A percentile compares a stretch with the other conserved stretches of the same genome.
Conservation (phyloP, 140 eudicot genomes). For the Anethum foeniculum region DNA sequence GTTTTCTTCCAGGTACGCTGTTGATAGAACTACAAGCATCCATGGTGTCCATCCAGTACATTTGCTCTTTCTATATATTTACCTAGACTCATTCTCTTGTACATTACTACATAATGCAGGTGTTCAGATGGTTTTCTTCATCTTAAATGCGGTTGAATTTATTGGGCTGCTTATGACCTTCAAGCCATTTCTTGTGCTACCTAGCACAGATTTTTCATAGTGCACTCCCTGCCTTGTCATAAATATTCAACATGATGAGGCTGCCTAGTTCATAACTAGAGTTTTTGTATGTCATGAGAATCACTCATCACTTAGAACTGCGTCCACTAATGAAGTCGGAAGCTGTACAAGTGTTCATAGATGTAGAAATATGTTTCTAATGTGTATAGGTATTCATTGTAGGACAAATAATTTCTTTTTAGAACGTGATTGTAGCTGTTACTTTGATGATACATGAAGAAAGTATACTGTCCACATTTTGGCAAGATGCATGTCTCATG, state of each 20-base stretch:
- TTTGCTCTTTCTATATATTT: neutral
- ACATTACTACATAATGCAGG: slow-evolving; percentile 1
- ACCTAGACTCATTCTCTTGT: neutral
- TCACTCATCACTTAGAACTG: neutral
- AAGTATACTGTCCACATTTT: neutral
- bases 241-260: neutral
- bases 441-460: neutral
- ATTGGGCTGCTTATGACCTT: slow-evolving; percentile 11
- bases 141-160: slow-evolving; percentile 2
- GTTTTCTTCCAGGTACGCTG: slow-evolving; percentile 34
- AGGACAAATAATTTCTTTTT: neutral
- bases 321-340: neutral
- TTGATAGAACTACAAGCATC: neutral
- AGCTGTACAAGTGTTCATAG: neutral
- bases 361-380: neutral
- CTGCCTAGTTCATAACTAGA: neutral
- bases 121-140: slow-evolving; percentile 15
- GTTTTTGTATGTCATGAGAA: neutral
- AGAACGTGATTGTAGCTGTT: neutral
- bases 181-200: slow-evolving; percentile 6
- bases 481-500: neutral
- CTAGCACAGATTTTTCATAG: neutral
- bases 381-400: neutral
- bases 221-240: neutral
- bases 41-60: neutral